phyloP scores from a whole-genome alignment of 495 filamentous ascomycete species.

The Wilcoxina mikolae region DNA sequence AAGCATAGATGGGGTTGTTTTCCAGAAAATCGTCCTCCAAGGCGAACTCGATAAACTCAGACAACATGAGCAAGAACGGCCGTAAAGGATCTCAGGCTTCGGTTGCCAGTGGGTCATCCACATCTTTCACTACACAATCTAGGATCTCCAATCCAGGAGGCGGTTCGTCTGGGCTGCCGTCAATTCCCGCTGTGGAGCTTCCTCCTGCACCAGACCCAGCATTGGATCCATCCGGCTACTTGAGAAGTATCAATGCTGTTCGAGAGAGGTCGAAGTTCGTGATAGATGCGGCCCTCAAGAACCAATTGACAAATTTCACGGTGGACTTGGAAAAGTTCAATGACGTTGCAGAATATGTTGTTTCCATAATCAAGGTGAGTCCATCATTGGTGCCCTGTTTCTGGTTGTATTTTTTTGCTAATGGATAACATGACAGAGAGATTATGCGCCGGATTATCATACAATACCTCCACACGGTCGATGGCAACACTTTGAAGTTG shows the following conservation, averaged over 20 bases:
- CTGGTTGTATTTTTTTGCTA: background rate
- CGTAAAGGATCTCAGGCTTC: conserved; percentile 43
- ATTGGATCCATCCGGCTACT: conserved; percentile 81
- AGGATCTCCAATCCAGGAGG: conserved; percentile 28
- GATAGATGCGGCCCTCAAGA: conserved; percentile 58
- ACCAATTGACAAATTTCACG: conserved; percentile 75
- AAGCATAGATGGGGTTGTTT: conserved; percentile 46
- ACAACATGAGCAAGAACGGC: conserved; percentile 34
- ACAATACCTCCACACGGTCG: conserved; percentile 74
- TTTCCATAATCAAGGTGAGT: conserved; percentile 87
- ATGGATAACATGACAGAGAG: conserved; percentile 42
- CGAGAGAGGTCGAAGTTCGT: conserved; percentile 62
- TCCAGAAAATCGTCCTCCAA: conserved; percentile 43
- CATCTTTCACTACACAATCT: conserved; percentile 23
- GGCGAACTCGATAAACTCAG: conserved; percentile 37
- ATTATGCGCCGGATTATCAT: conserved; percentile 73
- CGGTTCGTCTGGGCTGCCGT: conserved; percentile 34
- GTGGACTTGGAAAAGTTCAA: conserved; percentile 80
- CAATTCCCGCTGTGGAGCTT: conserved; percentile 46
- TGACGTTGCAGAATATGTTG: conserved; percentile 80
- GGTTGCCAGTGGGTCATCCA: conserved; percentile 26
- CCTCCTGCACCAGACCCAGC: conserved; percentile 78
- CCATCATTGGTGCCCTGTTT: too few relatives aligned
- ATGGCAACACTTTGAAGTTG: conserved; percentile 83
- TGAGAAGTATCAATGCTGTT: conserved; percentile 79